Percentiles rank a stretch among this genome's conserved stretches.
phyloP scores from a whole-genome alignment of 495 filamentous ascomycete species.

The Cercophora scortea region DNA sequence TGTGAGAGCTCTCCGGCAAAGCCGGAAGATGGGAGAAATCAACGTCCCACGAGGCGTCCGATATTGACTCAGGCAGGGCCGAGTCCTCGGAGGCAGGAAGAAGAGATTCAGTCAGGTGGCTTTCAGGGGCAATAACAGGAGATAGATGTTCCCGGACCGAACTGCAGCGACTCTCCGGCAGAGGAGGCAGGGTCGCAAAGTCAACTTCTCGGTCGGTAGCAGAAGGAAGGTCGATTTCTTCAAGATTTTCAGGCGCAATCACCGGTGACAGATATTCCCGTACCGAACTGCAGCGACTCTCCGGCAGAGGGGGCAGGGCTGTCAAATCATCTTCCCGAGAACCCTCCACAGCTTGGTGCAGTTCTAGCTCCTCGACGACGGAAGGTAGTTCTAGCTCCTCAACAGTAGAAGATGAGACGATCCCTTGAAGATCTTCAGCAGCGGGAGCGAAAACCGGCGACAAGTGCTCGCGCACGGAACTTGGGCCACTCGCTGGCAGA shows the following conservation, averaged over 20 bases:
- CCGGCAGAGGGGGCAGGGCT: background rate
- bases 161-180: background rate
- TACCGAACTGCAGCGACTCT: background rate
- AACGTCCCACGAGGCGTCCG: background rate
- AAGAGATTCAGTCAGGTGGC: too few species aligned
- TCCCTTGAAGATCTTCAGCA: background rate
- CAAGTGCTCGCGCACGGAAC: background rate
- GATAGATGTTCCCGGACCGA: background rate
- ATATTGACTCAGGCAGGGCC: too few species aligned
- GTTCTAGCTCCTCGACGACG: background rate
- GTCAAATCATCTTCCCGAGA: background rate
- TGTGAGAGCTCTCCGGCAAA: background rate
- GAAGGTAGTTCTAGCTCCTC: background rate
- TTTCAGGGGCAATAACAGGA: too few species aligned
- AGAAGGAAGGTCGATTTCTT: background rate
- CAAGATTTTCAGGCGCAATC: background rate
- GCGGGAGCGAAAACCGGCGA: background rate
- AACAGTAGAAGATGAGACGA: background rate
- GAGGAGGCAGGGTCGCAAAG: background rate
- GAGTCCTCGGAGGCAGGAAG: background rate
- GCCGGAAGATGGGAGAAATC: background rate
- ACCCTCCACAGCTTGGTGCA: background rate
- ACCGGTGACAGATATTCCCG: background rate
- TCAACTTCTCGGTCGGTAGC: background rate
- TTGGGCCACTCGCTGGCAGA: conserved; percentile 2